phyloP scores from a whole-genome alignment of 2,329 filamentous ascomycete species.

The Aspergillus calidoustus region DNA sequence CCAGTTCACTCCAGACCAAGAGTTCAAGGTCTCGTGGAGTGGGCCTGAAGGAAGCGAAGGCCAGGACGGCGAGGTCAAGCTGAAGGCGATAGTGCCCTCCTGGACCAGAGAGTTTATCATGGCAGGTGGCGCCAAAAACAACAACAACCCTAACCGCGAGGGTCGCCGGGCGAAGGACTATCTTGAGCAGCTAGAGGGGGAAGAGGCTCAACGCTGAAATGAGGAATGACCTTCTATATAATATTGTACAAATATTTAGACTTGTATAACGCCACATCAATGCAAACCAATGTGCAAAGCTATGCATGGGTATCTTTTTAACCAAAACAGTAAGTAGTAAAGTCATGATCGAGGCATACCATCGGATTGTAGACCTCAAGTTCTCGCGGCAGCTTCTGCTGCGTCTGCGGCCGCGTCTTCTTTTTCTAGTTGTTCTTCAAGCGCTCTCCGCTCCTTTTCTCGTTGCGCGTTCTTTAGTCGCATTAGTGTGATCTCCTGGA shows the following conservation, averaged over 20 bases:
- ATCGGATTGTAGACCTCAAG: not conserved
- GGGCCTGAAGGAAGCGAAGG: slow-evolving; percentile 45
- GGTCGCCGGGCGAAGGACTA: slow-evolving; percentile 41
- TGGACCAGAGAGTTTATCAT: slow-evolving; percentile 64
- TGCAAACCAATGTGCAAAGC: not conserved
- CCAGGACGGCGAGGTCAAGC: slow-evolving; percentile 52
- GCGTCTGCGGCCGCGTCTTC: slow-evolving; percentile 52
- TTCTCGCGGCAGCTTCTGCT: slow-evolving; percentile 31
- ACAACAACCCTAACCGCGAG: slow-evolving; percentile 33
- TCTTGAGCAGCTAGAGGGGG: slow-evolving; percentile 43
- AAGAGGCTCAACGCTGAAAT: slow-evolving; percentile 33
- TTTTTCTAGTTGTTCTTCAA: slow-evolving; percentile 58
- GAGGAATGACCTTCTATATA: slow-evolving; percentile 29
- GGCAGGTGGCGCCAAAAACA: slow-evolving; percentile 44
- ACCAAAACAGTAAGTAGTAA: slow-evolving; percentile 1
- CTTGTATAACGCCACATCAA: slow-evolving; percentile 23
- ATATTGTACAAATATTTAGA: slow-evolving; percentile 18
- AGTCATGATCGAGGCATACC: not conserved
- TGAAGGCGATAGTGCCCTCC: slow-evolving; percentile 82
- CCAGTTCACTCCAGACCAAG: slow-evolving; percentile 62
- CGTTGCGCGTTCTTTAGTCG: slow-evolving; percentile 62
- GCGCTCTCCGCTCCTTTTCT: slow-evolving; percentile 55
- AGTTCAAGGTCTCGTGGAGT: slow-evolving; percentile 64
- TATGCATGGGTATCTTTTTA: slow-evolving; percentile 22
- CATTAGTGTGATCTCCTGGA: slow-evolving; percentile 59